Base-by-base conservation (phyloP, 2,329 filamentous ascomycete species). In the Aspergillus sp. region DNA sequence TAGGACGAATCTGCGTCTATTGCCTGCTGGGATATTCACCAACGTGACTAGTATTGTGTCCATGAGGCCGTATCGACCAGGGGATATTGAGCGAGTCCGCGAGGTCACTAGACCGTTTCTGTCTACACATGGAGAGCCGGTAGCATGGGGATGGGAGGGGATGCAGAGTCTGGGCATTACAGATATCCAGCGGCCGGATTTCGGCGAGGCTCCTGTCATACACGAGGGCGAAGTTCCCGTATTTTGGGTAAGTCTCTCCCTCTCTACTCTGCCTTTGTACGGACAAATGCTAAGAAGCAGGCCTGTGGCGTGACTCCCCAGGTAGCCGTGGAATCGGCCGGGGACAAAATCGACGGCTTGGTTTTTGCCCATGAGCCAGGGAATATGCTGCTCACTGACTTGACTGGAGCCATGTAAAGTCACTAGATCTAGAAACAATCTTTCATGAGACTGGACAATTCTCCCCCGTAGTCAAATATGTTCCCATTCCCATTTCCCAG, bases 241-340 rank as follows among this genome's bases (percentile, higher is more conserved):
- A 2, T 65, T 64, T 10, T 65, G 61, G 61, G 62, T 63, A 43
- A 12, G 53, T 47, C 7, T 27, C 3, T 28, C 9, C n/a, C 7
- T 27, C 4, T 26, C 9, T 9, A 36, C 8, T 41, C 7, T 27
- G 32, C 30, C 7, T 8, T 64, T 19, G 65, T 70, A 9, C 67
- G 73, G 2, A 67, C 73, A 28, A 68, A 81, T 29, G 78, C 77
- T 0, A 28, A 39, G 19, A 26, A 5, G 10, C 79, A 81, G 79
- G 81, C 78, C 0, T 85, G 81, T 57, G 81, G 81, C 32, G 80
- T 84, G 7, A 84, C 81, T 34, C 80, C 82, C 1, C 81, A 84
- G 57, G 76, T 82, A 57, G 80, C 79, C 9, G 77, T 84, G 1
- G 75, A 81, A 71, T 70, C 68, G 47, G 77, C 79, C 4, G 52